Evolutionary conservation across 768 basidiomycete genomes (phyloP), one percentile per base, ranked within the genome.

Genomic region (Asterophora lycoperdoides): DNA sequence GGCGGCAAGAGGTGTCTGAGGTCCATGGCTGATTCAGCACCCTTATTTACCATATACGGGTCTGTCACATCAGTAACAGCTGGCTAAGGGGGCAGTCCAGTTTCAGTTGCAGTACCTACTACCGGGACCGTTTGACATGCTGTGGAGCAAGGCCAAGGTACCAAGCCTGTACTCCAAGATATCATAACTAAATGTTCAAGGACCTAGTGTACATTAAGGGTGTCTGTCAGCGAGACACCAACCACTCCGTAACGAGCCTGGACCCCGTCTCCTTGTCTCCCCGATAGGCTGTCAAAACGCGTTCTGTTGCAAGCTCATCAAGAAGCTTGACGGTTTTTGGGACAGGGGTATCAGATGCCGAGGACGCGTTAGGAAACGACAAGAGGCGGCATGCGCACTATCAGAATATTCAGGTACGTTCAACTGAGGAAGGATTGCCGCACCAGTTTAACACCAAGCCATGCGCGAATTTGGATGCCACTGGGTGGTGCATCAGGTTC

Each of bases 361-460:
- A 85, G 1, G 58, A 63, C 13, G 64, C 64, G 8, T 69, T 52
- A 14, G 73, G 59, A 3, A 76, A 70, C 4, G 66, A 61, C 7
- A 77, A 60, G 17, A 88, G 72, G 41, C 76, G 79, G 19, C 76
- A 77, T 15, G 84, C 68, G 56, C 82, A 86, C 87, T 89, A 48
- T 37, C 32, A 41, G 14, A 41, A 37, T 8, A 41, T 17, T 32
- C 2, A 32, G 30, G 30, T 32, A 32, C 36, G 32, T 29, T 8
- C 8, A 28, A 10, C 6, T 8, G 26, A 15, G 2, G 33, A 2
- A 47, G 20, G 28, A n/a, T 33, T 6, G 11, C 73, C 83, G 37
- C 56, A 92, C 91, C 37, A 88, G 72, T 62, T 91, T 90, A 30
- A 90, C 77, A 4, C 90, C 90, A 63, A 81, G 83, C 91, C 90